These are phyloP conservation scores for Coemansia aciculifera DNA, from an alignment of 192 early-diverging fungal genomes.

Conservation along the genomic window DNA sequence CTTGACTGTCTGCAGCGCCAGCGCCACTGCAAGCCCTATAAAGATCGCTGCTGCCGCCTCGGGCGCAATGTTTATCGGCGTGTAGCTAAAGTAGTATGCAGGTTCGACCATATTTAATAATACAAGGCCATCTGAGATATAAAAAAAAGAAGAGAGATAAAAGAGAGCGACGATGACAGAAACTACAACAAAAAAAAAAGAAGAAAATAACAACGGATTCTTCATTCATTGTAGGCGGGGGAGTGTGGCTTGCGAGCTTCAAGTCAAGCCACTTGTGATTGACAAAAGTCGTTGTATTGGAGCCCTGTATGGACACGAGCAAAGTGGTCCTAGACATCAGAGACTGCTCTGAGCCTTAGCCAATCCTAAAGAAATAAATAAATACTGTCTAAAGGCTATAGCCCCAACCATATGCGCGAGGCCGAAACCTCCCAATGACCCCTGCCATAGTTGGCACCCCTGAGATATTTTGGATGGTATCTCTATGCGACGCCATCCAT, in stretches of 20 bases:
- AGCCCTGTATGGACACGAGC: no score
- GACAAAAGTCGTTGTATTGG: no score
- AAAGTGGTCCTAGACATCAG: no score
- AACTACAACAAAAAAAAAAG: not conserved
- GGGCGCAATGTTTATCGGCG: slow-evolving; percentile 17
- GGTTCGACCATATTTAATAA: slow-evolving; percentile 8
- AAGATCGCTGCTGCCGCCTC: slow-evolving; percentile 15
- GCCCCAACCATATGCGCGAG: no score
- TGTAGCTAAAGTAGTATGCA: slow-evolving; percentile 24
- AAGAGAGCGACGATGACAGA: not conserved
- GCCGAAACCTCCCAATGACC: no score
- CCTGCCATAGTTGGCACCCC: no score
- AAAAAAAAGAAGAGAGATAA: not conserved
- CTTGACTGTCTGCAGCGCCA: slow-evolving; percentile 4
- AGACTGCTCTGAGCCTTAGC: no score
- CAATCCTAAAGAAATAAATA: no score
- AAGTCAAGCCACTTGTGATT: not conserved
- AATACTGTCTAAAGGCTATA: no score
- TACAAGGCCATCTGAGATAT: not conserved
- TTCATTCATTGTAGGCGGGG: not conserved
- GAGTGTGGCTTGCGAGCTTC: not conserved
- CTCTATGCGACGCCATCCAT: no score
- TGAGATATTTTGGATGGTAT: no score
- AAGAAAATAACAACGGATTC: not conserved
- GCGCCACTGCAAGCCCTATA: not conserved